A percentile compares a stretch with the other conserved stretches of the same genome.
Evolutionary conservation across 345 rosid genomes (phyloP).

Genomic region (Carallia brachiata): DNA sequence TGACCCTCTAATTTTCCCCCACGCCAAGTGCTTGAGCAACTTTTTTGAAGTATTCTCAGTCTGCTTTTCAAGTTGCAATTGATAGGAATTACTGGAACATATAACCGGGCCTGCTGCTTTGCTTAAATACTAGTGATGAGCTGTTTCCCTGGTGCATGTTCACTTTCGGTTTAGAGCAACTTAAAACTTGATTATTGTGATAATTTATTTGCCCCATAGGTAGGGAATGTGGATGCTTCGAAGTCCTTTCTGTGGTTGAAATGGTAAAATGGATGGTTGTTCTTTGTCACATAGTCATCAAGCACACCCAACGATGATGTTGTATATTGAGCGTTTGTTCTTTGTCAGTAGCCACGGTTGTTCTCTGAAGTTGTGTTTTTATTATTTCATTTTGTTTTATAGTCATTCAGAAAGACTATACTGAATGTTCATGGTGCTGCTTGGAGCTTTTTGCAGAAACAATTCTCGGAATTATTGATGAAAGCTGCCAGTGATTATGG

Average conservation of each 20-base stretch:
- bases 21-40: too few relatives aligned
- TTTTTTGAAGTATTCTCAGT: too few relatives aligned
- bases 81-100: too few relatives aligned
- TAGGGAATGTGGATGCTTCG: background rate
- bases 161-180: background rate
- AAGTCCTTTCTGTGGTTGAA: too few relatives aligned
- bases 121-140: background rate
- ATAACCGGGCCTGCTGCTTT: too few relatives aligned
- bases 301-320: background rate
- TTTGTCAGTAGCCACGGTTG: too few relatives aligned
- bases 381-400: background rate
- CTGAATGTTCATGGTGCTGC: background rate
- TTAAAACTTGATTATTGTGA: background rate
- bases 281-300: background rate
- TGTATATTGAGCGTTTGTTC: too few relatives aligned
- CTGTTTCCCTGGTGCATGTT: background rate
- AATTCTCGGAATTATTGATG: conserved; percentile 94
- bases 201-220: background rate
- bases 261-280: too few relatives aligned
- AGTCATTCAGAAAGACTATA: background rate
- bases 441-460: conserved; percentile 57
- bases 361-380: too few relatives aligned
- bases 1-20: too few relatives aligned
- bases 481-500: conserved; percentile 99
- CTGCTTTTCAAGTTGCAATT: too few relatives aligned